Base-by-base conservation (phyloP, 345 rosid genomes). In the Eucalyptus rudis region DNA sequence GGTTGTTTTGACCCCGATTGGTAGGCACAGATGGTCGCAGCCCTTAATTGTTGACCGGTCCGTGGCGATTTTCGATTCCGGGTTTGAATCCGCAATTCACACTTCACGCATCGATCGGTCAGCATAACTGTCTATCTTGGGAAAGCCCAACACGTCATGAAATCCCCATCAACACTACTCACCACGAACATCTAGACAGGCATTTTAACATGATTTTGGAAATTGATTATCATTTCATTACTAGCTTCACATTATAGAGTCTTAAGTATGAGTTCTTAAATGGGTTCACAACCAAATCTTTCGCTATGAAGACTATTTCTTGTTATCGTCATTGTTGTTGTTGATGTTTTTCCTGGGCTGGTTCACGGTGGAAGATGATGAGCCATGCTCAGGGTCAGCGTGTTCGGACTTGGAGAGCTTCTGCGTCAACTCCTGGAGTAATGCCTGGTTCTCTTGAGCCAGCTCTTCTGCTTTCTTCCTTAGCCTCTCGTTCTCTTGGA, bases 381-480 rank as follows among this genome's bases (percentile, higher is more conserved):
- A 43, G n/a, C 33, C 88, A 8, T 20, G 76, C 7, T 24, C 24
- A 6, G 19, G 76, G 49, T 86, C 49, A 86, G 80, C 43, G 86
- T 51, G 88, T 87, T 58, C 87, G 89, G 50, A 14, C 58, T 86
- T 89, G 45, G 94, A 56, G 45, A 88, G 90, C 88, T 90, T 93
- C 91, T 91, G 89, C 90, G 90, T 90, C 88, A 93, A 90, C 90
- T 92, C 89, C 7, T 91, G 87, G 64, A 91, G 86, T 80, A 92
- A 87, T 43, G 91, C 91, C 91, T 94, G 91, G 86, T 94, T 93
- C 92, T 94, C 94, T 89, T 92, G 91, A 80, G 90, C 90, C 33
- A 94, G 96, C 89, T 89, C 91, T 45, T 93, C 91, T 59, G 94
- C 94, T 87, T 90, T 92, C 90, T 86, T 92, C 94, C 94, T 88